A percentile compares a stretch with the other conserved stretches of the same genome.
Evolutionary conservation across 139 green algal genomes (phyloP).

Genomic region (Chlamydomonas sphaeroides): DNA sequence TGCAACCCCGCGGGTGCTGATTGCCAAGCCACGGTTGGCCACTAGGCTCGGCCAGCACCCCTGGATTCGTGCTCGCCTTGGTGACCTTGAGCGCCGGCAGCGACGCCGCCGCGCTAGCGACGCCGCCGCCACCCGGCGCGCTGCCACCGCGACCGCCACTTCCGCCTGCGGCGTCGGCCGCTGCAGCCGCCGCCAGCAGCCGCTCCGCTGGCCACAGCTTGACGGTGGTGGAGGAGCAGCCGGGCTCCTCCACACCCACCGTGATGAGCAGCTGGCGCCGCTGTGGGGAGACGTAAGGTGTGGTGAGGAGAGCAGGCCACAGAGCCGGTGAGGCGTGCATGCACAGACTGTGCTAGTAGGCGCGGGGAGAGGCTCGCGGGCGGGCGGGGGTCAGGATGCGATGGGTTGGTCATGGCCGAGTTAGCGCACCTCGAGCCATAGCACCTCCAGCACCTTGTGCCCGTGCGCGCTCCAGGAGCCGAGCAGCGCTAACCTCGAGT

Average conservation of each 20-base stretch:
- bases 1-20: no score
- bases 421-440: conserved; percentile 51
- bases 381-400: not conserved
- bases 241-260: conserved; percentile 66
- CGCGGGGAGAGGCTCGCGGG: not conserved
- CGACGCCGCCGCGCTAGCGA: not conserved
- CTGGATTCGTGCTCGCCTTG: no score
- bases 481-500: conserved; percentile 40
- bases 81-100: conserved; percentile 8
- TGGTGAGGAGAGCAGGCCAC: not conserved
- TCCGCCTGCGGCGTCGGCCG: not conserved
- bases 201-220: conserved; percentile 64
- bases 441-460: conserved; percentile 56
- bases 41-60: no score
- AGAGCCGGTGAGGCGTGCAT: no score
- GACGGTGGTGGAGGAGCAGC: conserved; percentile 59
- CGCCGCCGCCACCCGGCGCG: not conserved
- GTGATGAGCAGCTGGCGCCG: conserved; percentile 53
- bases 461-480: conserved; percentile 54
- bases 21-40: no score
- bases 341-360: no score
- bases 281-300: conserved; percentile 3
- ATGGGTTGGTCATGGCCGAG: not conserved
- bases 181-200: conserved; percentile 8
- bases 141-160: conserved; percentile 5